Conservation (phyloP, 176 grass and related monocot genomes). For the Hordeum vulgare region DNA sequence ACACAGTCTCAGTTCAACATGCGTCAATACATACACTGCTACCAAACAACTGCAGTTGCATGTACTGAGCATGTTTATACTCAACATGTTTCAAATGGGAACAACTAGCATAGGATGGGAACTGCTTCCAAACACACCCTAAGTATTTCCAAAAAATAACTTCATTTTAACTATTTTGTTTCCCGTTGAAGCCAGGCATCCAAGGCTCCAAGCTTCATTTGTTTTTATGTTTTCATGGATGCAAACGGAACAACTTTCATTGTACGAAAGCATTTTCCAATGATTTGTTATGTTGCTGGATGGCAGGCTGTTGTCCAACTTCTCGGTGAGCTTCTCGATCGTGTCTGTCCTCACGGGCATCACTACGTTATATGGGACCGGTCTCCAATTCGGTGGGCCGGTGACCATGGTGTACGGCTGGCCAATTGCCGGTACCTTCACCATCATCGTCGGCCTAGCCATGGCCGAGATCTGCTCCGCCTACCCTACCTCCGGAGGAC, state of each 20-base stretch:
- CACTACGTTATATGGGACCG: slow-evolving; percentile 72
- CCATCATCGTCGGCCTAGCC: slow-evolving; percentile 54
- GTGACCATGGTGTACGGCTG: slow-evolving; percentile 69
- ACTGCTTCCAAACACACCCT: no score
- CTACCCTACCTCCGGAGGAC: slow-evolving; percentile 73
- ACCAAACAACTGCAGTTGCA: no score
- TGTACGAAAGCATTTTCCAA: no score
- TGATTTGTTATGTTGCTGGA: no score
- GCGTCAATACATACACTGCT: no score
- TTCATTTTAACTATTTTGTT: background rate
- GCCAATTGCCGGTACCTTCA: slow-evolving; percentile 67
- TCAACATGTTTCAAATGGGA: no score
- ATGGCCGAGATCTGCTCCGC: slow-evolving; percentile 96
- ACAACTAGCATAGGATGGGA: no score
- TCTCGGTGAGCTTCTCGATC: slow-evolving; percentile 72
- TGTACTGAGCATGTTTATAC: no score
- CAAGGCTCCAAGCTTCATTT: background rate
- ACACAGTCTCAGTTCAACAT: no score
- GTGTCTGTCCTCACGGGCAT: slow-evolving; percentile 84
- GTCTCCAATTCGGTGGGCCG: slow-evolving; percentile 69
- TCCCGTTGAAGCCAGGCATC: background rate
- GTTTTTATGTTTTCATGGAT: background rate
- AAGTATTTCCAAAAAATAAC: no score
- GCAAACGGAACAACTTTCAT: background rate
- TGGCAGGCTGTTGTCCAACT: slow-evolving; percentile 63